Evolutionary conservation across 2,329 filamentous ascomycete species (phyloP), one percentile per base, ranked within the genome.

Genomic region (Hymenoscyphus occultus): DNA sequence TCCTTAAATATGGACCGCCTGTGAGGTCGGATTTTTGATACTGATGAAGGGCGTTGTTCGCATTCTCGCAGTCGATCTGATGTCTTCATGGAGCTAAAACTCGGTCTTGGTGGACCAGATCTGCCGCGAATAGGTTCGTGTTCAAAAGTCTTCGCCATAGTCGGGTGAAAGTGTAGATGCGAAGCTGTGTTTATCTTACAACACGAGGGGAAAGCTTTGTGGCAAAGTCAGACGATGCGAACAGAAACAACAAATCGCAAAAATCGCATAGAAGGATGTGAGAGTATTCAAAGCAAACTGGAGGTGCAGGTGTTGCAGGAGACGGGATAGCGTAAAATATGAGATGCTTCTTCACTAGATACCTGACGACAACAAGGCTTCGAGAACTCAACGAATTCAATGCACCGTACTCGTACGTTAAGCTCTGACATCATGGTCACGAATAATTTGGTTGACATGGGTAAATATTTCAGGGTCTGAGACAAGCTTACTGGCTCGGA

Each of bases 1-100:
- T 75, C 73, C 60, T 62, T 71, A 64, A 74, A 74, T 7, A 70
- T 64, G 1, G 66, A 69, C 32, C 57, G 63, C 51, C 71, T 58
- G n/a, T 64, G 40, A 14, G 64, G 56, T 57, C 69, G 66, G 40
- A 67, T 63, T 32, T 68, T 71, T 42, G 64, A 39, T 9, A 32
- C 40, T 7, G 61, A 56, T 35, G 56, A 48, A n/a, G 68, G 58
- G 58, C 64, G 63, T 6, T 60, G 48, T 57, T 70, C 66, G 56
- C 66, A 64, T 45, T 71, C 70, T 57, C 70, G 67, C 60, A 70
- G 57, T 31, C 71, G 65, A 65, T 72, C 71, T 4, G 64, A 62
- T 28, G 71, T 72, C 9, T 69, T 70, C 57, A 63, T 42, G 0
- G 71, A 70, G 35, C 65, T 71, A 64, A 73, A 71, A 62, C 63